Evolutionary conservation across 768 basidiomycete species (phyloP).

Genomic region (Lactarius hengduanensis): DNA sequence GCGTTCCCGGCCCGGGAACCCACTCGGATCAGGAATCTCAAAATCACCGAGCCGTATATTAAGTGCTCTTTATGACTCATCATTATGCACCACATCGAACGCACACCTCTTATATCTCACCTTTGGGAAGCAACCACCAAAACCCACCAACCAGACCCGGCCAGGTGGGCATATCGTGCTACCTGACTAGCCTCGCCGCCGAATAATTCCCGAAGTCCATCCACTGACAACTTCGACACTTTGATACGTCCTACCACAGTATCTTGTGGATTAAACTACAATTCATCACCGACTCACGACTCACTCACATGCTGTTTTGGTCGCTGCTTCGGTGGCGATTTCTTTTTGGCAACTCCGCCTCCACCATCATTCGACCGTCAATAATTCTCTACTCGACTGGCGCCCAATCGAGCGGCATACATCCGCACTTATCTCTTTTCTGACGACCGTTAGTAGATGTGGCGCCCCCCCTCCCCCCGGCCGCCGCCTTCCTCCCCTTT

Average conservation of each 20-base stretch:
- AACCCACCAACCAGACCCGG: background rate
- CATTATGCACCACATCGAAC: background rate
- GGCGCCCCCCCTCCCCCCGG: background rate
- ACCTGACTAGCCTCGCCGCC: background rate
- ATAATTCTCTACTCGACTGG: background rate
- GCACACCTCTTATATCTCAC: too few species aligned
- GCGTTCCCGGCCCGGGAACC: slow-evolving; percentile 1
- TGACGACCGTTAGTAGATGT: background rate
- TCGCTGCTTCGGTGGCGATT: background rate
- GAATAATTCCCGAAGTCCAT: background rate
- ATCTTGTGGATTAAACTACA: background rate
- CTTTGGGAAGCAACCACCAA: too few species aligned
- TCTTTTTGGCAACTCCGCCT: background rate
- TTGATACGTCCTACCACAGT: background rate
- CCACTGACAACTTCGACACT: background rate
- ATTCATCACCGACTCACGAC: background rate
- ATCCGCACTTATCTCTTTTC: background rate
- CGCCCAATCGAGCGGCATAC: background rate
- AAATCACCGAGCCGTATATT: background rate
- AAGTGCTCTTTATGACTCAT: background rate
- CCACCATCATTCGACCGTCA: background rate
- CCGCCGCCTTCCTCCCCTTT: background rate
- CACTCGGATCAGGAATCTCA: slow-evolving; percentile 1
- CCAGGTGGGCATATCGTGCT: background rate
- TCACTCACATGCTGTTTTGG: background rate